A percentile compares a stretch with the other conserved stretches of the same genome.
Evolutionary conservation across 2,329 filamentous ascomycete species (phyloP).

Genomic region (Alternaria metachromatica): DNA sequence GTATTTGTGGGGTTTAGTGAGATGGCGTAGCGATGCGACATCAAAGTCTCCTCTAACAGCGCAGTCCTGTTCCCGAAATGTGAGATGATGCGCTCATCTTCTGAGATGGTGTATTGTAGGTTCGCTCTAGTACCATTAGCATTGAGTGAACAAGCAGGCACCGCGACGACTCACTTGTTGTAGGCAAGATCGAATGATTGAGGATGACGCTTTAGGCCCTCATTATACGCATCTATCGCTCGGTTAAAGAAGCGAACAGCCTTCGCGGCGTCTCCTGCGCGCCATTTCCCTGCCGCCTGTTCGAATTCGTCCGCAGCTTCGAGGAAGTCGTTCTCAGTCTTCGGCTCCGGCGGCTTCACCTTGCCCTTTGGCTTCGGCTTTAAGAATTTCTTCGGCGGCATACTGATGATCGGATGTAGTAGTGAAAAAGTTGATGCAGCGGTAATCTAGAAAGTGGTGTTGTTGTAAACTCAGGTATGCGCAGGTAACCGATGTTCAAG

Average conservation of each 20-base stretch:
- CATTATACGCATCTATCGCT: conserved; percentile 70
- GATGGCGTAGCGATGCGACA: conserved; percentile 69
- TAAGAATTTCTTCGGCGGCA: conserved; percentile 43
- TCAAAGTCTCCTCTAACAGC: conserved; percentile 66
- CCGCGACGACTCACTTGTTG: conserved; percentile 65
- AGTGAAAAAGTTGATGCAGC: not conserved
- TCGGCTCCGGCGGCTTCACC: conserved; percentile 55
- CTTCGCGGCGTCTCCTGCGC: conserved; percentile 72
- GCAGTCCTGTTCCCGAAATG: conserved; percentile 63
- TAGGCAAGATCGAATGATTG: conserved; percentile 74
- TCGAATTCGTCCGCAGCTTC: conserved; percentile 72
- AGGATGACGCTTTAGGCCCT: conserved; percentile 67
- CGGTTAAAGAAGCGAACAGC: conserved; percentile 67
- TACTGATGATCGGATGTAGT: not conserved
- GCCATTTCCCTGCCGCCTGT: conserved; percentile 76
- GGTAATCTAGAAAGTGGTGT: not conserved
- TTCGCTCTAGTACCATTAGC: conserved; percentile 61
- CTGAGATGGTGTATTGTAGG: conserved; percentile 72
- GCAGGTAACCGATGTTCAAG: not conserved
- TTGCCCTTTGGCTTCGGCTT: conserved; percentile 42
- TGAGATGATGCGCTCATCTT: conserved; percentile 67
- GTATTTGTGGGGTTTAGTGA: conserved; percentile 66
- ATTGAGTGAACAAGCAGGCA: not conserved
- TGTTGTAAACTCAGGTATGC: not conserved
- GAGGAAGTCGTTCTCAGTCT: conserved; percentile 72